Evolutionary conservation across 148 eudicot genomes (phyloP), one percentile per base, ranked within the genome.

Genomic region (Nepenthes mirabilis): DNA sequence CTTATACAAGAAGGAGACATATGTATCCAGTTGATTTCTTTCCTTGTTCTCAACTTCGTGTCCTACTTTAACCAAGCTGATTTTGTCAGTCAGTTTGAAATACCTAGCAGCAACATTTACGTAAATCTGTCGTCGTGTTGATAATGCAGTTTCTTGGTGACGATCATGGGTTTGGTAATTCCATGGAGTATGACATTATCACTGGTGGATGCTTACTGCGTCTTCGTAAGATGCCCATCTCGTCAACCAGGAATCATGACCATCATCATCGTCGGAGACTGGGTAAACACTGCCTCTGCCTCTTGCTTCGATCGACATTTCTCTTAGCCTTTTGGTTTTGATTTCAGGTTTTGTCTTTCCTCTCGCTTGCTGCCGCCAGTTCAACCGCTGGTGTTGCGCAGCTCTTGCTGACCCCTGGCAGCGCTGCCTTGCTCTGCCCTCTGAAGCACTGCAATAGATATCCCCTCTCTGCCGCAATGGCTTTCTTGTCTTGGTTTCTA

Each of bases 161-260:
- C 94, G 33, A 63, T 88, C 12, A 91, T 88, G 96, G 91, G 96
- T 35, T 74, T 91, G 74, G 76, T 88, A 57, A 76, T 88, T 68
- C 94, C 98, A n/a, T 91, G 98, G 98, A 88, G 98, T 64, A 69
- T 82, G 68, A 86, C 96, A 5, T 59, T 91, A 36, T 88, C 88
- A 37, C 52, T 88, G 51, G 88, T 82, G 13, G 98, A 91, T 62
- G 87, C 71, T 6, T 88, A 83, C 64, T 77, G 88, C 0, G 78
- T 88, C 36, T 78, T 85, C 50, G 66, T 82, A 33, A 83, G 79
- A 59, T 78, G 75, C 52, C 88, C 96, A 33, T 1, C 82, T 47
- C 88, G 81, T 47, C 94, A 82, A 72, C 73, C 70, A 0, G 86
- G 85, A 59, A 67, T 85, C 54, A 76, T 83, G 74, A 64, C 78